Conservation (phyloP, 2,329 filamentous ascomycete genomes). For the Bipolaris sorokiniana region DNA sequence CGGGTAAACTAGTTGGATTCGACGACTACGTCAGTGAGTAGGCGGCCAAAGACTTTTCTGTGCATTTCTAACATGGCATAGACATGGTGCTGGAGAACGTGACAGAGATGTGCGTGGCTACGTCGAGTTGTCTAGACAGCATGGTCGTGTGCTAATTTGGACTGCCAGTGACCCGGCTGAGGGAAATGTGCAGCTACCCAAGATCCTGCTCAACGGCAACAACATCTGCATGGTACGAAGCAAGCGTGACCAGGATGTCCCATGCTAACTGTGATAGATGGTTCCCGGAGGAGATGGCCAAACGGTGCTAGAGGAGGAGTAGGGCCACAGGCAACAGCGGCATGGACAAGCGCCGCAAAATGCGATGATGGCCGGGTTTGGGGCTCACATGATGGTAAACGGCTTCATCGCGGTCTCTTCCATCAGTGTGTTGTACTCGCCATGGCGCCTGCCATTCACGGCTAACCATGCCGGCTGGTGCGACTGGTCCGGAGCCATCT, state of each 20-base stretch:
- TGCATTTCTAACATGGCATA: conserved; percentile 48
- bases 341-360: neutral
- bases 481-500: neutral
- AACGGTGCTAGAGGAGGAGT: conserved; percentile 35
- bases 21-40: conserved; percentile 99
- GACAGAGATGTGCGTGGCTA: conserved; percentile 79
- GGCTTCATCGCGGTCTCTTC: conserved; percentile 1
- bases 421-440: neutral
- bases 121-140: neutral
- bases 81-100: conserved; percentile 99
- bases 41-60: neutral
- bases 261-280: conserved; percentile 34
- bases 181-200: conserved; percentile 84
- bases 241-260: neutral
- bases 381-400: conserved; percentile 1
- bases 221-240: conserved; percentile 95
- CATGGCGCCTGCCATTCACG: neutral
- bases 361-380: neutral
- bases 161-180: conserved; percentile 78
- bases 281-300: conserved; percentile 45
- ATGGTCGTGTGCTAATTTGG: conserved; percentile 13
- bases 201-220: conserved; percentile 96
- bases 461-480: conserved; percentile 4
- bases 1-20: conserved; percentile 90
- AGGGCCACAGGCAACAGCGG: neutral